Base-by-base conservation (phyloP, 2,329 filamentous ascomycete genomes). In the Penicillium brevicompactum region DNA sequence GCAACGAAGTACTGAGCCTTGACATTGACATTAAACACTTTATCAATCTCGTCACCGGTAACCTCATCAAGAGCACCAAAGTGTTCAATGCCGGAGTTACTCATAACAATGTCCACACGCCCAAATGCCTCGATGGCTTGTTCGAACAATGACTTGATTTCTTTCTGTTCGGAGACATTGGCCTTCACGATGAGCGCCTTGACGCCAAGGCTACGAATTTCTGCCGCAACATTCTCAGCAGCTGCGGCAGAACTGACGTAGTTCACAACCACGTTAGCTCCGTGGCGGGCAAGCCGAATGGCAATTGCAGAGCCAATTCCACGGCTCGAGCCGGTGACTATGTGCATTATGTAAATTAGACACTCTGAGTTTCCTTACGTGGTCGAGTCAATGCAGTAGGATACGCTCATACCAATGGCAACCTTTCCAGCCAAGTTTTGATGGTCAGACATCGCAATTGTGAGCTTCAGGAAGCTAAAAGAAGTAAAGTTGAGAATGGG, bases 1-100 rank as follows among this genome's bases (percentile, higher is more conserved):
- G 81, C 82, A 54, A 85, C 83, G 70, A 85, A 85, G 75, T 85
- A 85, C 67, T 85, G 83, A 41, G 80, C 83, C 53, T 82, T 80
- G 43, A 82, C 84, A 76, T 85, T 85, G 70, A 85, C 79, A 68
- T 73, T 76, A 73, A 85, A 83, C 59, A 85, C 82, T 46, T 80
- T 77, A 72, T 85, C 57, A 45, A 67, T 68, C 10, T 65, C 64
- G 10, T 66, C 65, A 9, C 52, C 38, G 2, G 57, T 58, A 4
- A 51, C 50, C n/a, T 55, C 41, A 3, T 40, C 37, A 5, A 63
- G 31, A 3, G 55, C 50, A 4, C 53, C 58, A 31, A 64, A 66
- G 37, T 53, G 61, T 43, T 57, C 60, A 11, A 49, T 79, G 59
- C 80, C 86, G 51, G 82, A 84, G 80, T 89, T 89, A 70, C 41